phyloP scores from a whole-genome alignment of 2,329 filamentous ascomycete genomes.

The Botrytis cinerea region DNA sequence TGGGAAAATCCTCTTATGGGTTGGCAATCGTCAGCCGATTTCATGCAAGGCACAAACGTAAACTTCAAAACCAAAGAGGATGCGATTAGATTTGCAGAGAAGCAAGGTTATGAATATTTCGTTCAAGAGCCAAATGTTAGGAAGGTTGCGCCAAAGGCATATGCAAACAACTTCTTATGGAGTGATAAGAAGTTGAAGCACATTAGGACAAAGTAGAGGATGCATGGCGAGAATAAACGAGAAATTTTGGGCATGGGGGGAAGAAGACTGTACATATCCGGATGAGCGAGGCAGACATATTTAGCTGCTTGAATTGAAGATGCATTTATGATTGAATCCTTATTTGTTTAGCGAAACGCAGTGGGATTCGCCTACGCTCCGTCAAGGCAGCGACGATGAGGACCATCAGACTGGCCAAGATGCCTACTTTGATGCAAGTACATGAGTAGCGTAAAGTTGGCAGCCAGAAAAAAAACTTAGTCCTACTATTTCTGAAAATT shows the following conservation, averaged over 20 bases:
- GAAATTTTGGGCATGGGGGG: too few species aligned
- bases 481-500: neutral
- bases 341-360: neutral
- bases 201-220: conserved; percentile 71
- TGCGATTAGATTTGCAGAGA: conserved; percentile 92
- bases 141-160: conserved; percentile 85
- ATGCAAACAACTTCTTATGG: conserved; percentile 95
- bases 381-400: neutral
- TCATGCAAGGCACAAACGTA: conserved; percentile 90
- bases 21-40: conserved; percentile 94
- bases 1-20: conserved; percentile 99
- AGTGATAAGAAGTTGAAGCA: conserved; percentile 84
- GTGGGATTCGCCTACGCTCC: neutral
- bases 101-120: conserved; percentile 99
- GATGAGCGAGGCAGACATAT: conserved; percentile 13
- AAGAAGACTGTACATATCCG: conserved; percentile 24
- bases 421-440: neutral
- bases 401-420: neutral
- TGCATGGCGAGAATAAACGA: neutral
- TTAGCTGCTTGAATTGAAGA: conserved; percentile 14
- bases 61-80: conserved; percentile 93
- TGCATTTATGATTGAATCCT: neutral
- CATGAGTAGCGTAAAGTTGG: neutral
- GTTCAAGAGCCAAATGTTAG: conserved; percentile 94
- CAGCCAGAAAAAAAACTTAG: neutral